Evolutionary conservation across 306 rosid species (phyloP).

Genomic region (Phaseolus lunatus): DNA sequence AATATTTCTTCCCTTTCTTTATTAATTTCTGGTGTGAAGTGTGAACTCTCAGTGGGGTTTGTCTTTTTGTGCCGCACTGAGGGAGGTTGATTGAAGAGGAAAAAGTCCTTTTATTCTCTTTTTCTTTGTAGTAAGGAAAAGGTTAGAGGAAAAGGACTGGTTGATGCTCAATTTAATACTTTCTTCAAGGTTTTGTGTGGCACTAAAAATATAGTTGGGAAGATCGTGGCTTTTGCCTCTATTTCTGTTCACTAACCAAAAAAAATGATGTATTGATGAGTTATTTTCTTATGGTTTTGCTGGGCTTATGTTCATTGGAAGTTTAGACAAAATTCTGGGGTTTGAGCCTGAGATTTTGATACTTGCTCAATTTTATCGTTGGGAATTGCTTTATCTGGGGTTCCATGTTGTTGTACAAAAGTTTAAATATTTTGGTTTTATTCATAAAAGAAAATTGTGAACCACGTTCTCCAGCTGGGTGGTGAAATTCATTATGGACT

Average conservation of each 20-base stretch:
- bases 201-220: constrained; percentile 37
- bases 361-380: neutral
- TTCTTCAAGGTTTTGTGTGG: constrained; percentile 38
- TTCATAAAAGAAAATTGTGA: constrained; percentile 4
- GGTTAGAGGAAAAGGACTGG: constrained; percentile 40
- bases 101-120: constrained; percentile 45
- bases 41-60: constrained; percentile 54
- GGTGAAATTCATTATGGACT: constrained; percentile 30
- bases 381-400: neutral
- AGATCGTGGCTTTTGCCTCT: constrained; percentile 15
- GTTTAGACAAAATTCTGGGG: constrained; percentile 23
- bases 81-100: constrained; percentile 55
- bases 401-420: neutral
- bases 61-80: constrained; percentile 59
- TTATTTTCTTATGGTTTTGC: constrained; percentile 31
- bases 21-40: constrained; percentile 40
- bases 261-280: constrained; percentile 5
- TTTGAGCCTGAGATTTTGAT: constrained; percentile 22
- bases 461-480: constrained; percentile 23
- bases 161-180: constrained; percentile 41
- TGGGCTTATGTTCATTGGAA: constrained; percentile 39
- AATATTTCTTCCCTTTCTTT: constrained; percentile 52
- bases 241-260: constrained; percentile 44
- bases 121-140: constrained; percentile 46
- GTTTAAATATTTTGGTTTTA: constrained; percentile 5